Evolutionary conservation across 495 filamentous ascomycete genomes (phyloP), one percentile per base, ranked within the genome.

Genomic region (Neurospora sp.): DNA sequence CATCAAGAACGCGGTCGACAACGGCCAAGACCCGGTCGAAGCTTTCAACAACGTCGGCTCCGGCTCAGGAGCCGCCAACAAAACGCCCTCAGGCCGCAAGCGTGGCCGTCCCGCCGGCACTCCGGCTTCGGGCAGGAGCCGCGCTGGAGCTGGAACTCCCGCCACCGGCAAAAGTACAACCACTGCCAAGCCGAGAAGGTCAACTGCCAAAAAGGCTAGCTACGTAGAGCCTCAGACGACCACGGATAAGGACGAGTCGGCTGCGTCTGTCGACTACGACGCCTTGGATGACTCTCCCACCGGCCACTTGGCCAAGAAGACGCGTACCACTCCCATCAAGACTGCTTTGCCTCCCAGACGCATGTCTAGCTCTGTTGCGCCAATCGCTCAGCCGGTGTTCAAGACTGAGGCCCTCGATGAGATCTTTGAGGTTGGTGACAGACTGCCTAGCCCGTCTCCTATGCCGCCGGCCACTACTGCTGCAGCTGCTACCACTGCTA

Each of bases 1-100:
- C 0, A 82, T 88, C 70, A 77, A 77, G 39, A 72, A 75, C 5
- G 84, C 85, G 0, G 79, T 81, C 5, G 76, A 77, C 11, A 72
- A 74, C 0, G 79, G 78, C 27, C 23, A 77, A 16, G 78, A 82
- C 69, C 80, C 83, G 0, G 76, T 79, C 14, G 71, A 69, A 2
- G 73, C 75, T 18, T 79, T 80, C 42, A 70, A 39, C 72, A 74
- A 72, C 27, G 54, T 16, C 23, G 40, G n/a, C 37, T 31, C 38
- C 39, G 39, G 31, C 4, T 62, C 18, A 1, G 49, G 44, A 10
- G 44, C 37, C 27, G 44, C 37, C 27, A 49, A 40, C 39, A 70
- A 38, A 12, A 69, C 74, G 3, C 35, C 41, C 18, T 42, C 76
- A 0, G 39, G 66, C 38, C 72, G 72, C 49, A n/a, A 73, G 2